phyloP scores from a whole-genome alignment of 305 asterid species.

The Stenogyne calaminthoides region DNA sequence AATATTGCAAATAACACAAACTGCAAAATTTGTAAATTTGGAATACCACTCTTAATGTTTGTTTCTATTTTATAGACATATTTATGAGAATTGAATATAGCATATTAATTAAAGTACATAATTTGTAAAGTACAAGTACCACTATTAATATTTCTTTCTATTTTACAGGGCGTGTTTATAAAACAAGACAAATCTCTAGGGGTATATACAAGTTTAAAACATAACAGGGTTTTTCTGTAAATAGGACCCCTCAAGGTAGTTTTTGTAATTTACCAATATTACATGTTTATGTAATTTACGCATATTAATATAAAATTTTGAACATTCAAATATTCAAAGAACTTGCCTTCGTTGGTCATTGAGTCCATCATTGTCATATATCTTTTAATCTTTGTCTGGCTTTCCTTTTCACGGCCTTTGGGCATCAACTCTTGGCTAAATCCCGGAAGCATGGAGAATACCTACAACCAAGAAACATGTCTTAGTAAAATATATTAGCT shows the following conservation, averaged over 20 bases:
- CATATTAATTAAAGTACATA: neutral
- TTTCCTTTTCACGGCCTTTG: conserved; percentile 89
- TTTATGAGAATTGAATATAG: neutral
- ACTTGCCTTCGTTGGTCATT: conserved; percentile 92
- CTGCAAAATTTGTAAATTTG: neutral
- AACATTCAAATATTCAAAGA: neutral
- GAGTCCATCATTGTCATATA: conserved; percentile 99
- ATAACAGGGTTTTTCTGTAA: neutral
- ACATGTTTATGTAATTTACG: no score
- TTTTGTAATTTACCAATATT: neutral
- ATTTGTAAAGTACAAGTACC: neutral
- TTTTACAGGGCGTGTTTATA: neutral
- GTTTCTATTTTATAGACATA: neutral
- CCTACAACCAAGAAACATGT: conserved; percentile 43
- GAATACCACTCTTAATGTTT: neutral
- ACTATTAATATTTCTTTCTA: neutral
- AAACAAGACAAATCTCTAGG: neutral
- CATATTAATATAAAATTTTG: neutral
- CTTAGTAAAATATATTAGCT: conserved; percentile 9
- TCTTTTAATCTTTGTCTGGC: conserved; percentile 89
- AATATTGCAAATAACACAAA: neutral
- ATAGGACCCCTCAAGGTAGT: neutral
- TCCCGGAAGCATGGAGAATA: conserved; percentile 96
- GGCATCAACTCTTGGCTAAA: conserved; percentile 95
- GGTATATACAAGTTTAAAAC: neutral